phyloP scores from a whole-genome alignment of 257 asterid genomes.

The Jaltomata sinuosa region DNA sequence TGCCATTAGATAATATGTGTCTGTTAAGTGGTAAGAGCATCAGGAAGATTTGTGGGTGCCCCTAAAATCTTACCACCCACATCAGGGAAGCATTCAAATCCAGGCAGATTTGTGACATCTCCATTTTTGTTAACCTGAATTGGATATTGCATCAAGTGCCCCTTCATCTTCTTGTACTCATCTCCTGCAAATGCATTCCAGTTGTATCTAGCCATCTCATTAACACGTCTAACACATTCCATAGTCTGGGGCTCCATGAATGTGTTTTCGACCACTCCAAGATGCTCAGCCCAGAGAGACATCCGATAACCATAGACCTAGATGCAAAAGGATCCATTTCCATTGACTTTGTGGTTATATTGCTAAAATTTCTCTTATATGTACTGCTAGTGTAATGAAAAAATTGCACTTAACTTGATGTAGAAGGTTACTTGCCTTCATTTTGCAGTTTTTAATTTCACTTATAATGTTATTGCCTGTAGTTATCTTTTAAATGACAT shows the following conservation, averaged over 20 bases:
- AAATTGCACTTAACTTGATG: background rate
- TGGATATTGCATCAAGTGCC: conserved; percentile 68
- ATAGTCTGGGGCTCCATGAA: conserved; percentile 33
- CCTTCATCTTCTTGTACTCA: conserved; percentile 37
- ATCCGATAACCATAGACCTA: conserved; percentile 62
- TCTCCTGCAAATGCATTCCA: conserved; percentile 49
- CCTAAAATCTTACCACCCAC: conserved; percentile 72
- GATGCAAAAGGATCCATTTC: background rate
- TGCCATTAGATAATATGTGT: background rate
- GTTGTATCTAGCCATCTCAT: conserved; percentile 48
- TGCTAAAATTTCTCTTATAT: background rate
- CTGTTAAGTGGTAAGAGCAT: conserved; percentile 68
- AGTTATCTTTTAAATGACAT: background rate
- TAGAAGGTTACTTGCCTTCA: background rate
- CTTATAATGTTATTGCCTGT: background rate
- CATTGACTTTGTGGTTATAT: background rate
- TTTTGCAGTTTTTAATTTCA: background rate
- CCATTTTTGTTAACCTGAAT: conserved; percentile 36
- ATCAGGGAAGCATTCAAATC: conserved; percentile 56
- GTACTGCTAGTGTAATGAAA: background rate
- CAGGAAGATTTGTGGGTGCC: conserved; percentile 65
- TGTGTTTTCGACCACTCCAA: conserved; percentile 32
- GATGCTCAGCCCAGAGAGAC: conserved; percentile 20
- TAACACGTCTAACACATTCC: conserved; percentile 44
- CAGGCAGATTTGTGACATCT: conserved; percentile 43